These are phyloP conservation scores for Populus hybrid DNA, from an alignment of 441 rosid species.

Conservation along the genomic window DNA sequence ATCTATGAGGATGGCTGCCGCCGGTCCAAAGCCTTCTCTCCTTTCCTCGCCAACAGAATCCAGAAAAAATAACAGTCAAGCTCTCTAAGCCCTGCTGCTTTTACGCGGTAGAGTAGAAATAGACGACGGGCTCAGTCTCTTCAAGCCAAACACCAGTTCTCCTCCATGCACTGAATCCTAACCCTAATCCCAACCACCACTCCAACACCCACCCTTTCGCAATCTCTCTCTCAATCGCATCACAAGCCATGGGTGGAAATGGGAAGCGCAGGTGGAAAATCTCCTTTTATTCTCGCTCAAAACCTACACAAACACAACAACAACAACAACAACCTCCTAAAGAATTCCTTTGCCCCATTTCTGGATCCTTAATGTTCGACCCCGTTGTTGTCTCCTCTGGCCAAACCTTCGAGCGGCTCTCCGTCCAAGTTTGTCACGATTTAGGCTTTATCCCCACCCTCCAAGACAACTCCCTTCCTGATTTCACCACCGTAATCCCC, in stretches of 20 bases:
- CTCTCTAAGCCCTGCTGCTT: too few species aligned
- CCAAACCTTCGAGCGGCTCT: slow-evolving; percentile 76
- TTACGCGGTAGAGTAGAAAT: too few species aligned
- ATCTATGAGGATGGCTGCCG: too few species aligned
- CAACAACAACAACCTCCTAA: slow-evolving; percentile 28
- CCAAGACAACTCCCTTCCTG: slow-evolving; percentile 30
- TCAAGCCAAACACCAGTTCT: too few species aligned
- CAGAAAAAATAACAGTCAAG: too few species aligned
- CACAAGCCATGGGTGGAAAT: slow-evolving; percentile 55
- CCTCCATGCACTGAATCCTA: too few species aligned
- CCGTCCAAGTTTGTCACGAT: slow-evolving; percentile 58
- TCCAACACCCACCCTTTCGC: not conserved
- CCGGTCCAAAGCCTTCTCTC: too few species aligned
- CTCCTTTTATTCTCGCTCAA: slow-evolving; percentile 41
- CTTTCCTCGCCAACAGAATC: too few species aligned
- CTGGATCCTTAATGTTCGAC: slow-evolving; percentile 75
- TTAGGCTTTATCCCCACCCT: slow-evolving; percentile 44
- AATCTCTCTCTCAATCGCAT: not conserved
- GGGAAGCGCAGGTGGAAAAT: slow-evolving; percentile 67
- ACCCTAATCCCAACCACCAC: too few species aligned
- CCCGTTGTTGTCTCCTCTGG: slow-evolving; percentile 91
- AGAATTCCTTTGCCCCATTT: slow-evolving; percentile 77
- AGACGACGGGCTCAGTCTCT: too few species aligned
- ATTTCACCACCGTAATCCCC: slow-evolving; percentile 71
- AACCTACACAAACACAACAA: not conserved